phyloP scores from a whole-genome alignment of 176 grass and related monocot species.

The Ensete ventricosum region DNA sequence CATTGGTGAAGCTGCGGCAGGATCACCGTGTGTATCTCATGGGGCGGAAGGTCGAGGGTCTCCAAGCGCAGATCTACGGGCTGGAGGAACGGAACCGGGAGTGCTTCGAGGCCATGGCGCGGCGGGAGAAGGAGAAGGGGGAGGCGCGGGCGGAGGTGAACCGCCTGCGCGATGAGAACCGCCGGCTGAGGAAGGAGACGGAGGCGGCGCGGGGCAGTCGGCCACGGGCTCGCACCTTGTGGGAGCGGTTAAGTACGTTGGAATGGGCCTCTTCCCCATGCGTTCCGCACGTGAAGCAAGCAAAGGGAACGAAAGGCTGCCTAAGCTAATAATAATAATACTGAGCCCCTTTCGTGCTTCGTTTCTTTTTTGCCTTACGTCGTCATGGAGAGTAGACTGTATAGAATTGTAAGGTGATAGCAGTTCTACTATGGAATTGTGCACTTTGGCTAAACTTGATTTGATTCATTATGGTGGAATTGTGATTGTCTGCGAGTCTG shows the following conservation, averaged over 20 bases:
- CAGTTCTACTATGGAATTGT: too few relatives aligned
- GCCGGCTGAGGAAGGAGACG: constrained; percentile 9
- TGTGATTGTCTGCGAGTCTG: too few relatives aligned
- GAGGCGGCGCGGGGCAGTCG: not conserved
- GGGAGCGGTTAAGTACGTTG: constrained; percentile 32
- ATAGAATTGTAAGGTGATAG: too few relatives aligned
- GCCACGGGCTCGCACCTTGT: constrained; percentile 29
- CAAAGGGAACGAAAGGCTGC: constrained; percentile 27
- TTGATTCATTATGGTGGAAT: too few relatives aligned
- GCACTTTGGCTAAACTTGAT: too few relatives aligned
- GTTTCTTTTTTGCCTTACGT: too few relatives aligned
- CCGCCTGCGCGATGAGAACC: constrained; percentile 5
- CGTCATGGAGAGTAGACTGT: too few relatives aligned
- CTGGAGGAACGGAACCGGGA: constrained; percentile 78
- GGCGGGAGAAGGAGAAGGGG: not conserved
- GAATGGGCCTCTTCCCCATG: constrained; percentile 47
- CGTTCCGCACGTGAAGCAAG: not conserved
- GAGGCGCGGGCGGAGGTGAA: constrained; percentile 3
- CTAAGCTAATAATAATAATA: constrained; percentile 41
- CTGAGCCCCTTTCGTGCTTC: too few relatives aligned
- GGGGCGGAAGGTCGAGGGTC: constrained; percentile 60
- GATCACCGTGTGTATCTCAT: constrained; percentile 72
- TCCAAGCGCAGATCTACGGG: constrained; percentile 68
- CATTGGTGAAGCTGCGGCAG: constrained; percentile 74
- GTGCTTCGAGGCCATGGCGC: constrained; percentile 48